Evolutionary conservation across 2,329 filamentous ascomycete genomes (phyloP).

Genomic region (Colletotrichum tanaceti): DNA sequence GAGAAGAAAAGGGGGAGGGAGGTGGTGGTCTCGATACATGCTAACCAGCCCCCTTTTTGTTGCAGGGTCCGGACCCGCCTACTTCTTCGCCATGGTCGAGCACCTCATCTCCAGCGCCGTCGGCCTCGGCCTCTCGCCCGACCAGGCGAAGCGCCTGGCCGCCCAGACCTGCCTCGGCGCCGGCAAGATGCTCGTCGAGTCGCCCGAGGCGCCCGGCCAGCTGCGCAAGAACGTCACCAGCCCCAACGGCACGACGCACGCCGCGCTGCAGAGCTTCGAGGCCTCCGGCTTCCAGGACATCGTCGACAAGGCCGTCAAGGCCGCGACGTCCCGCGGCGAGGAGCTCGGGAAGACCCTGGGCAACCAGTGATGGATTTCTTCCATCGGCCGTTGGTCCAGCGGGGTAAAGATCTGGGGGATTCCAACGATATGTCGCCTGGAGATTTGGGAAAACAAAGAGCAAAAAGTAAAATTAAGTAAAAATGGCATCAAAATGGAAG

Average conservation of each 20-base stretch:
- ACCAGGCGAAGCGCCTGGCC: constrained; percentile 62
- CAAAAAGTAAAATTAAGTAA: background rate
- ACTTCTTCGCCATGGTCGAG: constrained; percentile 66
- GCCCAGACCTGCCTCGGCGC: constrained; percentile 64
- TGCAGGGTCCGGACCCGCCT: constrained; percentile 62
- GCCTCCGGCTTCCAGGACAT: constrained; percentile 55
- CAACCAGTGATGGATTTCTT: constrained; percentile 28
- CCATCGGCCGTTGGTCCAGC: background rate
- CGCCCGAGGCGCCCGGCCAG: constrained; percentile 58
- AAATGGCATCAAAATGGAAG: background rate
- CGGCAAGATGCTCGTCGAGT: constrained; percentile 62
- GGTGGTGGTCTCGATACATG: too few species aligned
- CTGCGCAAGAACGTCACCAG: constrained; percentile 64
- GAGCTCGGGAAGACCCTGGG: constrained; percentile 55
- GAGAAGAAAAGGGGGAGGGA: background rate
- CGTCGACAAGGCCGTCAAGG: constrained; percentile 60
- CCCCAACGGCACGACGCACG: constrained; percentile 63
- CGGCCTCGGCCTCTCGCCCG: constrained; percentile 57
- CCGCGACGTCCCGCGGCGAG: constrained; percentile 55
- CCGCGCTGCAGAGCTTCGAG: constrained; percentile 62
- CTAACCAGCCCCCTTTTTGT: background rate
- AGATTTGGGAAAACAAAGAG: background rate
- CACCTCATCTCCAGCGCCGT: constrained; percentile 59
- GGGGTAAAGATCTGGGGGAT: too few species aligned
- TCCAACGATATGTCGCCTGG: too few species aligned